Percentiles rank a stretch among this genome's conserved stretches.
Conservation (phyloP, 164 flowering plant genomes). For the Nelumbo lutea region DNA sequence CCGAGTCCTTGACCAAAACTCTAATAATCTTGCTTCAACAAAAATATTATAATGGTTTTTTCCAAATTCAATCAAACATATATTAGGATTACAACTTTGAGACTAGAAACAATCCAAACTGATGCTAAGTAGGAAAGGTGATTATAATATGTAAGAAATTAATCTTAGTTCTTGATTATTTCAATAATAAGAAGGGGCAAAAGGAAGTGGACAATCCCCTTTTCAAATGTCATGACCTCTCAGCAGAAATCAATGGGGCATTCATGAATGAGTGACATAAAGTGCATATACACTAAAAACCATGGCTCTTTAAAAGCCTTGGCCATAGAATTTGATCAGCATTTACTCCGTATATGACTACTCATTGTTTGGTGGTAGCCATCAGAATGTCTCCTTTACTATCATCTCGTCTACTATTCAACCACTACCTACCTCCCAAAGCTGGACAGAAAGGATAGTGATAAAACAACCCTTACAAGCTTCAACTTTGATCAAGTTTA, state of each 20-base stretch:
- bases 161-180: slow-evolving; percentile 7
- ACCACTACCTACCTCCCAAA: slow-evolving; percentile 30
- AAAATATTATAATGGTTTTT: background rate
- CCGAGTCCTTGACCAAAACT: background rate
- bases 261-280: slow-evolving; percentile 26
- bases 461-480: slow-evolving; percentile 1
- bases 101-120: background rate
- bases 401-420: slow-evolving; percentile 35
- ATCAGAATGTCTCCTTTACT: slow-evolving; percentile 20
- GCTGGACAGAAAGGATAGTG: slow-evolving; percentile 9
- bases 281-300: slow-evolving; percentile 13
- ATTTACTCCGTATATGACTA: slow-evolving; percentile 13
- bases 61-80: no score
- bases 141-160: background rate
- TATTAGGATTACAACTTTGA: background rate
- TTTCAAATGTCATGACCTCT: slow-evolving; percentile 7
- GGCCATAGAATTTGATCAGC: slow-evolving; percentile 4
- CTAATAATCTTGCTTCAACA: background rate
- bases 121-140: background rate
- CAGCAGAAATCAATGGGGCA: slow-evolving; percentile 12
- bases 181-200: slow-evolving; percentile 29
- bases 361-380: slow-evolving; percentile 10
- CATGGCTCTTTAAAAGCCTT: slow-evolving; percentile 9
- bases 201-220: slow-evolving; percentile 9
- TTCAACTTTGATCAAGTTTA: slow-evolving; percentile 8